A percentile compares a stretch with the other conserved stretches of the same genome.
These are phyloP conservation scores for Boletellus ananiceps DNA, from an alignment of 768 basidiomycete genomes.

Conservation along the genomic window DNA sequence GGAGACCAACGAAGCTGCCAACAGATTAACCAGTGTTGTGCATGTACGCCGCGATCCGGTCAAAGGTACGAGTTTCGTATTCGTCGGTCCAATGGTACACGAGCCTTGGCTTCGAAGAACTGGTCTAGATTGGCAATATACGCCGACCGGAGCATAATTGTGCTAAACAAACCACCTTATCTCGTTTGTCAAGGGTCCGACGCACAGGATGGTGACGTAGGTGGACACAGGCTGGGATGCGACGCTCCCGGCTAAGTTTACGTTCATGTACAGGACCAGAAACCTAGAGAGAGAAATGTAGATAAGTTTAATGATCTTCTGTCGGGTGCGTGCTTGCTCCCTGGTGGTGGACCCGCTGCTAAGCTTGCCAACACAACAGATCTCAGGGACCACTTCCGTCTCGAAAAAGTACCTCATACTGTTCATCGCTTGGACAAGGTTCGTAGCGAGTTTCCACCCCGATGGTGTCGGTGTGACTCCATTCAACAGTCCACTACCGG, in stretches of 20 bases:
- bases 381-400: slow-evolving; percentile 27
- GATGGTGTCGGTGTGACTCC: background rate
- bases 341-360: background rate
- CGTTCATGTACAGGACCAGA: slow-evolving; percentile 12
- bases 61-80: slow-evolving; percentile 15
- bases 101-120: slow-evolving; percentile 17
- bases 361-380: slow-evolving; percentile 17
- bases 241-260: background rate
- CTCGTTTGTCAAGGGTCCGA: slow-evolving; percentile 48
- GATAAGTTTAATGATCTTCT: slow-evolving; percentile 37
- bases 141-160: slow-evolving; percentile 48
- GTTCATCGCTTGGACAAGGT: slow-evolving; percentile 71
- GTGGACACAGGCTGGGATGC: slow-evolving; percentile 6
- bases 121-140: slow-evolving; percentile 41
- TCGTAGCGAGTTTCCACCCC: background rate
- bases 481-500: slow-evolving; percentile 55
- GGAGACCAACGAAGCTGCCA: background rate
- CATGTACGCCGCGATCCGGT: slow-evolving; percentile 19
- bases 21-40: background rate
- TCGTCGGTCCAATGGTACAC: background rate
- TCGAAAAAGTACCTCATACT: slow-evolving; percentile 38
- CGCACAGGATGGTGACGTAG: slow-evolving; percentile 18
- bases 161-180: slow-evolving; percentile 58
- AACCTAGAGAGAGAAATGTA: slow-evolving; percentile 21
- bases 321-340: slow-evolving; percentile 26